These are phyloP conservation scores for Aureobasidium lini DNA, from an alignment of 2,329 filamentous ascomycete genomes.

Conservation along the genomic window DNA sequence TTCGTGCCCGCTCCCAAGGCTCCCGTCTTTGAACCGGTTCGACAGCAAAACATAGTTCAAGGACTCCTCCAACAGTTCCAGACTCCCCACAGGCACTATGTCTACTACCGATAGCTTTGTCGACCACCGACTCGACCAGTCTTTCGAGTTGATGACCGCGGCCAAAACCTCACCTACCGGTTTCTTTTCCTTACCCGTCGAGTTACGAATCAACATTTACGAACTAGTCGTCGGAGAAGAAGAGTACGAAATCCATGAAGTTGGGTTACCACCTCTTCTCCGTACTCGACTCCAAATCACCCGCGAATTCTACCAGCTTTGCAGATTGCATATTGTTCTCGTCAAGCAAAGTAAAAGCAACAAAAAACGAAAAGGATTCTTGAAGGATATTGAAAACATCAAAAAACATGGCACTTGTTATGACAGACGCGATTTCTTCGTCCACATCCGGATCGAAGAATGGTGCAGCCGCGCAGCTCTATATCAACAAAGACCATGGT, in stretches of 20 bases:
- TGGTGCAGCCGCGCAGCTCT: not conserved
- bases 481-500: not conserved
- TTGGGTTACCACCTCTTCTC: not conserved
- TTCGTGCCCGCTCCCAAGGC: not conserved
- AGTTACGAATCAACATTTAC: not conserved
- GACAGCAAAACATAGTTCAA: not conserved
- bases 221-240: not conserved
- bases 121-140: not conserved
- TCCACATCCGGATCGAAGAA: not conserved
- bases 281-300: not conserved
- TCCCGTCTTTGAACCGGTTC: not conserved
- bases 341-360: not conserved
- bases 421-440: not conserved
- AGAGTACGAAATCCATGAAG: not conserved
- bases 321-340: not conserved
- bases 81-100: not conserved
- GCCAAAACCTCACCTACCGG: not conserved
- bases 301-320: not conserved
- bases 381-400: not conserved
- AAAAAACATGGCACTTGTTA: not conserved
- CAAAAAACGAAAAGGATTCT: not conserved
- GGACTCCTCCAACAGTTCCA: not conserved
- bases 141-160: not conserved
- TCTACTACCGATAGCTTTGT: not conserved
- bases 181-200: not conserved